Evolutionary conservation across 768 basidiomycete species (phyloP).

Genomic region (Asterophora parasitica): DNA sequence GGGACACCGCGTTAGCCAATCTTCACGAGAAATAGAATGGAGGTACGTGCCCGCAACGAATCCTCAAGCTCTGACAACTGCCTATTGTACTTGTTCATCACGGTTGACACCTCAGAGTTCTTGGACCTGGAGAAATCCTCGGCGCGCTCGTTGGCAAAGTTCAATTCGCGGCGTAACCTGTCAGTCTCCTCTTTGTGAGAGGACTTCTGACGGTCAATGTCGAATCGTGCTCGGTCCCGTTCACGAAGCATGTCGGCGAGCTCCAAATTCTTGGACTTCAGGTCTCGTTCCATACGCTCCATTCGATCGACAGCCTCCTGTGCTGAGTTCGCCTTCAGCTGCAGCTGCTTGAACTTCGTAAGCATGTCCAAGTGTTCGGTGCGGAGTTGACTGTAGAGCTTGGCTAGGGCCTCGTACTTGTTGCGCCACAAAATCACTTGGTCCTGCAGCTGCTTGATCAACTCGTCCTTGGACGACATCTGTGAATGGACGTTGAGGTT

Average conservation of each 20-base stretch:
- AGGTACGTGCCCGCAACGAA: conserved; percentile 69
- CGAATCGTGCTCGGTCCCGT: conserved; percentile 92
- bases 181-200: conserved; percentile 95
- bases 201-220: conserved; percentile 89
- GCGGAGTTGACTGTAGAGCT: conserved; percentile 96
- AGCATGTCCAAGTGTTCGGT: conserved; percentile 97
- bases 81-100: conserved; percentile 91
- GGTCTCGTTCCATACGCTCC: conserved; percentile 97
- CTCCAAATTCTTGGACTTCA: conserved; percentile 98
- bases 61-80: conserved; percentile 97
- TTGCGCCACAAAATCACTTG: conserved; percentile 96
- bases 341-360: conserved; percentile 94
- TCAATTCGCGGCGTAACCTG: conserved; percentile 84
- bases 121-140: conserved; percentile 90
- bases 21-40: not conserved
- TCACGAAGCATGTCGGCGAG: conserved; percentile 99
- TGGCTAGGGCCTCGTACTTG: conserved; percentile 98
- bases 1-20: not conserved
- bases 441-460: conserved; percentile 93
- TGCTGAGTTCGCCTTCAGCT: conserved; percentile 96
- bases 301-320: conserved; percentile 97
- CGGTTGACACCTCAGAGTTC: conserved; percentile 84
- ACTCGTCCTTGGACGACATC: conserved; percentile 86
- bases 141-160: conserved; percentile 96
- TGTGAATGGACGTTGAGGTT: conserved; percentile 78